Base-by-base conservation (phyloP, 169 alveolate genomes). In the Plasmodium chabaudi region DNA sequence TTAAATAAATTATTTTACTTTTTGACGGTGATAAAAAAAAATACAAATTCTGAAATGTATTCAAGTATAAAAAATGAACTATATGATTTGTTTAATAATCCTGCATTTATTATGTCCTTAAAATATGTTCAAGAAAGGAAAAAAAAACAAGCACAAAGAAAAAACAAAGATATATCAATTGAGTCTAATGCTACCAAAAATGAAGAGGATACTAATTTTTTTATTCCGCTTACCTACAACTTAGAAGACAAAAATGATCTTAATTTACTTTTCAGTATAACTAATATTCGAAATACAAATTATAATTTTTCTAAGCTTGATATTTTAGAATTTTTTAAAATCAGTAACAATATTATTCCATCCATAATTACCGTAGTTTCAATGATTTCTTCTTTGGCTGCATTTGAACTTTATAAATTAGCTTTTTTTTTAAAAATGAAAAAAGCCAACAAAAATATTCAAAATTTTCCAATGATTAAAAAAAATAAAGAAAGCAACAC, bases 351-450 rank as follows among this genome's bases (percentile, higher is more conserved):
- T 47, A 79, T 79, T 15, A 59, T 79, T 6, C 89, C 89, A 1
- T 65, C 89, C 5, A 79, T 79, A 21, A 51, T 79, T 13, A 79
- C 89, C 0, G 70, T 67, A 12, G 89, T 79, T 5, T 79, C 89
- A 15, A 70, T 70, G 63, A 79, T 79, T 46, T 49, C 89, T 19
- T 56, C 89, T 6, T 51, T 79, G 21, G 82, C 72, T 9, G 13
- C 57, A n/a, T 69, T 79, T 13, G 89, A 79, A 63, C 13, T 79
- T 42, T 79, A 79, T 34, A 79, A 79, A 13, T 2, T 79, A 44
- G 89, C 60, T n/a, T 59, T 51, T 60, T 65, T 79, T 56, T 34
- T 79, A 42, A 56, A 34, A 12, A 15, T 27, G 19, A 56, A 64
- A 4, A 39, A 53, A 42, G 27, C 39, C 19, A 47, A 12, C 0